Conservation (phyloP, 2,329 filamentous ascomycete species). For the Rhynchosporium graminicola region DNA sequence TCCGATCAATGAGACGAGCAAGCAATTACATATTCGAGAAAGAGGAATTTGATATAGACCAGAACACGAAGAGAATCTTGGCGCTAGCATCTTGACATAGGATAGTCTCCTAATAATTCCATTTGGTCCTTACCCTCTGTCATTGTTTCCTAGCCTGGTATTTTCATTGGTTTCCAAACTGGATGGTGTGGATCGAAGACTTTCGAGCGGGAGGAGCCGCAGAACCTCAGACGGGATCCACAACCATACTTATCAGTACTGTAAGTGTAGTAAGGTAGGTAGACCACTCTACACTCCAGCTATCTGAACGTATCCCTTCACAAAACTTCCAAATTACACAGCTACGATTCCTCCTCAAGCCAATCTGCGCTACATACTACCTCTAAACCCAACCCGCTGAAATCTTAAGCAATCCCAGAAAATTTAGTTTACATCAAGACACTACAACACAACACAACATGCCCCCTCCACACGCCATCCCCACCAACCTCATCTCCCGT, state of each 20-base stretch:
- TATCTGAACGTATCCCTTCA: too few relatives aligned
- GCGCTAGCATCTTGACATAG: background rate
- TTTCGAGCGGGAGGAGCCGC: constrained; percentile 14
- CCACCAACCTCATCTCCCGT: constrained; percentile 43
- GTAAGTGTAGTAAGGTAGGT: too few relatives aligned
- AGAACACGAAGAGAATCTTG: too few relatives aligned
- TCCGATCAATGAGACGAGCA: too few relatives aligned
- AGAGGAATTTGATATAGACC: too few relatives aligned
- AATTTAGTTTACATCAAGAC: background rate
- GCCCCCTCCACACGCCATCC: constrained; percentile 25
- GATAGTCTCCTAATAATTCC: background rate
- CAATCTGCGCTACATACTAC: background rate
- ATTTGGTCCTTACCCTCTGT: background rate
- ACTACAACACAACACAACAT: constrained; percentile 26
- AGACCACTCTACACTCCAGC: too few relatives aligned
- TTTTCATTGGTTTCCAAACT: constrained; percentile 4
- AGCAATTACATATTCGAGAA: too few relatives aligned
- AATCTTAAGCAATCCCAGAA: background rate
- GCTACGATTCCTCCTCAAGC: background rate
- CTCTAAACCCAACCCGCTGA: constrained; percentile 5
- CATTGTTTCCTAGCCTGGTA: background rate
- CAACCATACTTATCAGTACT: too few relatives aligned
- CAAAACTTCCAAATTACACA: too few relatives aligned
- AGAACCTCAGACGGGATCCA: constrained; percentile 18
- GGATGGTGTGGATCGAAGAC: background rate